phyloP scores from a whole-genome alignment of 176 grass and related monocot species.

The Zea luxurians region DNA sequence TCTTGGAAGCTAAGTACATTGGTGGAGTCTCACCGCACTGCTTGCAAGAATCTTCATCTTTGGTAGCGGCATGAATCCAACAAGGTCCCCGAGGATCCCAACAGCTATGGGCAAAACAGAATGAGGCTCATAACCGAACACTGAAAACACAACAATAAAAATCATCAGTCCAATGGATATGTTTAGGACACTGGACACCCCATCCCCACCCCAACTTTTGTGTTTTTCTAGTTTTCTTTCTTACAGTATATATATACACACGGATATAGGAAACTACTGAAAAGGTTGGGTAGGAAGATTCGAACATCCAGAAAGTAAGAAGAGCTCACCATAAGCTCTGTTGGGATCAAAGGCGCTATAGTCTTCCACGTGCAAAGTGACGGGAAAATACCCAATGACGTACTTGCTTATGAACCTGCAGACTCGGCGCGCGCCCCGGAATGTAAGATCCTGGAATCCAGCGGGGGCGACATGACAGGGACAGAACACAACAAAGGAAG shows the following conservation, averaged over 20 bases:
- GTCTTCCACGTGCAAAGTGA: constrained; percentile 76
- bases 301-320: background rate
- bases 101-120: constrained; percentile 81
- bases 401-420: constrained; percentile 83
- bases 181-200: background rate
- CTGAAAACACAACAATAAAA: constrained; percentile 38
- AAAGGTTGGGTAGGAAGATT: constrained; percentile 21
- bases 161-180: background rate
- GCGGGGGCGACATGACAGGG: background rate
- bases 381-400: constrained; percentile 77
- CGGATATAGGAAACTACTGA: background rate
- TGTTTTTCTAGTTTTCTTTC: background rate
- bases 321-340: constrained; percentile 75
- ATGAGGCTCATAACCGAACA: constrained; percentile 90
- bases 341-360: constrained; percentile 66
- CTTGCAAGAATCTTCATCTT: constrained; percentile 81
- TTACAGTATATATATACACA: background rate
- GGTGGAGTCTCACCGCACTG: constrained; percentile 63
- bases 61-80: constrained; percentile 76
- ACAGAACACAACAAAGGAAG: background rate
- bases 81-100: constrained; percentile 44
- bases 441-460: constrained; percentile 37
- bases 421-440: background rate
- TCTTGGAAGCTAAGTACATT: background rate
- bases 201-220: background rate